Base-by-base conservation (phyloP, 495 filamentous ascomycete genomes). In the Penicillium diatomitis region DNA sequence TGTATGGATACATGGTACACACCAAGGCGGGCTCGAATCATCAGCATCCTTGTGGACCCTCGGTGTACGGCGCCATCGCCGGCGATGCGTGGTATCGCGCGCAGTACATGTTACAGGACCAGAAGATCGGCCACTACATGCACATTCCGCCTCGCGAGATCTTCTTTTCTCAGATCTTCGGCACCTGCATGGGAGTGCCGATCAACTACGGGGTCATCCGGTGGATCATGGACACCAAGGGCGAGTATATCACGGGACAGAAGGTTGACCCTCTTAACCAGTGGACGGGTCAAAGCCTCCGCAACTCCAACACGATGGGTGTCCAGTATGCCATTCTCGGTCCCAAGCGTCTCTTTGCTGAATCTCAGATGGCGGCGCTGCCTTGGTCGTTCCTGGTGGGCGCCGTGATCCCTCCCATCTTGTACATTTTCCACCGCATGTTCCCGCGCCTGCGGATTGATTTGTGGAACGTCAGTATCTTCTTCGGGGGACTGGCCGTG, bases 1-100 rank as follows among this genome's bases (percentile, higher is more conserved):
- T 81, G 31, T 81, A 80, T 44, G 75, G 78, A 29, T 73, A 74
- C 36, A 78, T 82, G 76, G 70, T 80, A 4, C 68, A 80, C 35
- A 66, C 63, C 3, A 57, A 54, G 43, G 68, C 70, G 5, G 61
- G 71, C 6, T 50, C 48, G 4, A 56, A 58, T 9, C 66, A 77
- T 45, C 71, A 67, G 20, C 76, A 77, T 41, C 77, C 77, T 7
- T 69, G 71, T 30, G 78, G 78, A 4, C 73, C 75, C 8, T 73
- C 72, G 3, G 57, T 72, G 0, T 80, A 80, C 47, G 73, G 77
- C 8, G 57, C 70, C 10, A 77, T 80, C 32, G 77, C 71, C 0
- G 66, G 66, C 29, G 64, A 67, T 44, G 73, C 73, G 3, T 75
- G 73, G 73, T 78, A 79, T 41, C 67, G 74, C 7, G 75, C 74